Percentiles rank a stretch among this genome's conserved stretches.
Evolutionary conservation across 495 filamentous ascomycete genomes (phyloP).

Genomic region (Immersiella caudata): DNA sequence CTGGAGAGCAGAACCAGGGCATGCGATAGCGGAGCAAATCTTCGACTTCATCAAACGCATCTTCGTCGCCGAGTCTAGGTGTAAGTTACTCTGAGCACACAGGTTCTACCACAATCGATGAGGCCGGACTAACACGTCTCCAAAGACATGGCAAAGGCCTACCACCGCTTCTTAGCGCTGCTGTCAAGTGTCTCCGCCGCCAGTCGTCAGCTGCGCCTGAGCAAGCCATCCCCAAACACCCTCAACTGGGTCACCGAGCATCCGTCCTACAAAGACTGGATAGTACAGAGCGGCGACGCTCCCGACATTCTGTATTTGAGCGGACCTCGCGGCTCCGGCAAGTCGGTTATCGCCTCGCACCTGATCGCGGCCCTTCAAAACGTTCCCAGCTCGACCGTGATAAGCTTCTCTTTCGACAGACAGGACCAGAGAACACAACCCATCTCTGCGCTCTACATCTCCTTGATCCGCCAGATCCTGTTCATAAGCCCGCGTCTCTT

Average conservation of each 20-base stretch:
- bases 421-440: background rate
- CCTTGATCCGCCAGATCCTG: background rate
- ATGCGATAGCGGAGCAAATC: background rate
- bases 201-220: background rate
- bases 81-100: background rate
- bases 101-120: background rate
- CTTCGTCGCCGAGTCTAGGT: background rate
- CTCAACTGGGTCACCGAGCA: background rate
- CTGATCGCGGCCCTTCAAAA: background rate
- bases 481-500: background rate
- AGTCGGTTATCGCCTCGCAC: background rate
- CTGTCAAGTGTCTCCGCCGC: background rate
- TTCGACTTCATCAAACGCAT: background rate
- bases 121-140: background rate
- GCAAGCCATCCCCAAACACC: background rate
- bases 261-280: background rate
- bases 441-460: background rate
- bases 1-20: background rate
- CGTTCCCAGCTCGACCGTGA: background rate
- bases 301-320: background rate
- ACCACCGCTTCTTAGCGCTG: background rate
- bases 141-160: background rate
- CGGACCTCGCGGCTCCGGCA: background rate
- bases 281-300: background rate
- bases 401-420: background rate